These are phyloP conservation scores for Arachnopeziza araneosa DNA, from an alignment of 2,329 filamentous ascomycete genomes.

Conservation along the genomic window DNA sequence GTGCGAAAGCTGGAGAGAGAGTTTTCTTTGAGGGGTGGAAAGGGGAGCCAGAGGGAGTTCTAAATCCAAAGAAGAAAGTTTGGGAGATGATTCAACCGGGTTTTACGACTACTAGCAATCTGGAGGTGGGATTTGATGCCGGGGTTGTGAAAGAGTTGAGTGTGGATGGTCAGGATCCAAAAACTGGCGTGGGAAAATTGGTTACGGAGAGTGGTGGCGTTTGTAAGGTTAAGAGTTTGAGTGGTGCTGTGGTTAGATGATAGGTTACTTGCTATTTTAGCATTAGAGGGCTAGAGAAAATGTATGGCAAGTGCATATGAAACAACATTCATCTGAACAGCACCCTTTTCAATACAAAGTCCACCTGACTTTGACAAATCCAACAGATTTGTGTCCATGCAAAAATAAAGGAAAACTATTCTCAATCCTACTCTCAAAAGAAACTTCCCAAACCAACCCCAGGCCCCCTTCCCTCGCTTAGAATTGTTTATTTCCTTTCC, in stretches of 20 bases:
- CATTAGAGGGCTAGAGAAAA: neutral
- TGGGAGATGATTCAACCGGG: conserved; percentile 97
- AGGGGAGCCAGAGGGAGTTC: conserved; percentile 83
- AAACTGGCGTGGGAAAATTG: conserved; percentile 51
- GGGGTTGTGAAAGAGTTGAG: conserved; percentile 69
- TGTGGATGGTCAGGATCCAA: conserved; percentile 53
- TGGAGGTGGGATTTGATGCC: conserved; percentile 85
- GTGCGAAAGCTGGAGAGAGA: conserved; percentile 74
- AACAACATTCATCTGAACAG: no score
- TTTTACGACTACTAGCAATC: conserved; percentile 77
- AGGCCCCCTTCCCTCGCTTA: no score
- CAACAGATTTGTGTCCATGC: no score
- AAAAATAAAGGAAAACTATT: no score
- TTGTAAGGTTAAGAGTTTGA: conserved; percentile 78
- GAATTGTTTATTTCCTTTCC: no score
- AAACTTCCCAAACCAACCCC: no score
- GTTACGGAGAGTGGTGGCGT: conserved; percentile 71
- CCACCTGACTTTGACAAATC: no score
- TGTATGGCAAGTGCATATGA: neutral
- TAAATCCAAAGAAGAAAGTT: conserved; percentile 99
- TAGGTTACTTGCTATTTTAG: neutral
- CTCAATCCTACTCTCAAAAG: no score
- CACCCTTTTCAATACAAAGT: no score
- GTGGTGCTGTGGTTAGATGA: conserved; percentile 74
- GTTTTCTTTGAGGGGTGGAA: conserved; percentile 94